A percentile compares a stretch with the other conserved stretches of the same genome.
Evolutionary conservation across 2,329 filamentous ascomycete genomes (phyloP).

Genomic region (Fusarium xylarioides): DNA sequence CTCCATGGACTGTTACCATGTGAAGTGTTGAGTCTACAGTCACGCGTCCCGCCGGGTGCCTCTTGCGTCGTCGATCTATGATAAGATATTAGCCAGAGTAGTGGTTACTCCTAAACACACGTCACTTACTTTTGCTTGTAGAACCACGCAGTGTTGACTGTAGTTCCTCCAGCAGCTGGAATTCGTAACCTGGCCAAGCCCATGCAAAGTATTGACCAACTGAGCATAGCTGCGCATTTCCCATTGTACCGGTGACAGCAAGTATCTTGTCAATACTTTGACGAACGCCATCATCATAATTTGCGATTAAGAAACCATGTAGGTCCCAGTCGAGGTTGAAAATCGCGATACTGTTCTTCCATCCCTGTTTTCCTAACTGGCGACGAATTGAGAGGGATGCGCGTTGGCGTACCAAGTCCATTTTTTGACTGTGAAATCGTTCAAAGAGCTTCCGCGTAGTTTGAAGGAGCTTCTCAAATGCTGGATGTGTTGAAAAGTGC

Average conservation of each 20-base stretch:
- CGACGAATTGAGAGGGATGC: neutral
- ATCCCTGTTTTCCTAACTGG: neutral
- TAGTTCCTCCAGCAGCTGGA: neutral
- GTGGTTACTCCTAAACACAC: neutral
- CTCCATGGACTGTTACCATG: neutral
- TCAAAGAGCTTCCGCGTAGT: neutral
- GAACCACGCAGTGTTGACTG: neutral
- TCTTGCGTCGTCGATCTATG: neutral
- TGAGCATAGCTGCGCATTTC: neutral
- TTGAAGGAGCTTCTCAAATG: neutral
- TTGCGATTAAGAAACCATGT: neutral
- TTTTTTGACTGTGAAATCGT: neutral
- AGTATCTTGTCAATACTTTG: neutral
- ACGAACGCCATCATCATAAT: neutral
- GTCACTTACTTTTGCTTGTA: neutral
- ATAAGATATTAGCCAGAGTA: neutral
- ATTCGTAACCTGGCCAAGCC: neutral
- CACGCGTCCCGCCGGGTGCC: neutral
- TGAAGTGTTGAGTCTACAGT: neutral
- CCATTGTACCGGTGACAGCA: neutral
- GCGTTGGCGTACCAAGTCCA: neutral
- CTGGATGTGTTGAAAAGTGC: neutral
- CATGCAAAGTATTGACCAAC: neutral
- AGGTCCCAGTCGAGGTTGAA: neutral
- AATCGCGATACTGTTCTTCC: neutral